A percentile compares a stretch with the other conserved stretches of the same genome.
Evolutionary conservation across 2,329 filamentous ascomycete genomes (phyloP).

Genomic region (Ilyonectria robusta): DNA sequence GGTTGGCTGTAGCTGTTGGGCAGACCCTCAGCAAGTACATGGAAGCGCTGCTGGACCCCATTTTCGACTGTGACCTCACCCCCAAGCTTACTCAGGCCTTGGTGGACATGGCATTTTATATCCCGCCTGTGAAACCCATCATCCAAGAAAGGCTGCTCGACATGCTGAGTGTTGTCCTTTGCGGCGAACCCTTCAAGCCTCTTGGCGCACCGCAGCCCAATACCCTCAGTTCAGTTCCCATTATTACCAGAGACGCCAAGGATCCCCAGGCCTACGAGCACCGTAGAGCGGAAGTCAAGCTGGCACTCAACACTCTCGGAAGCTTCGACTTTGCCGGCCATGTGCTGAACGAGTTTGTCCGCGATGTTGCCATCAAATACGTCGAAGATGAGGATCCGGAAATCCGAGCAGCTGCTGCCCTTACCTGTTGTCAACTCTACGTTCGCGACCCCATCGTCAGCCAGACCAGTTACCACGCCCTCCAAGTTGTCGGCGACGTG

Average conservation of each 20-base stretch:
- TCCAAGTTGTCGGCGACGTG: constrained; percentile 97
- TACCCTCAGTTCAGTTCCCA: constrained; percentile 83
- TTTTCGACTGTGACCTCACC: constrained; percentile 96
- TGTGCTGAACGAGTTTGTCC: constrained; percentile 97
- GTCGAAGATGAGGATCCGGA: constrained; percentile 96
- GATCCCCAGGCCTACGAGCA: constrained; percentile 86
- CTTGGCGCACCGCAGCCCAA: constrained; percentile 90
- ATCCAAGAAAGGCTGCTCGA: constrained; percentile 96
- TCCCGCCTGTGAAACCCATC: constrained; percentile 90
- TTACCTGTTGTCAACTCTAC: constrained; percentile 98
- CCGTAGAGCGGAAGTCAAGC: constrained; percentile 87
- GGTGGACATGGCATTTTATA: constrained; percentile 99
- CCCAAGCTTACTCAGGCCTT: constrained; percentile 94
- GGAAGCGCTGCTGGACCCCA: constrained; percentile 93
- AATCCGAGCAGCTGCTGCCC: constrained; percentile 91
- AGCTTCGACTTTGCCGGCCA: constrained; percentile 97
- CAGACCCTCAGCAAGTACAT: constrained; percentile 99
- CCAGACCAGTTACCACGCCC: constrained; percentile 96
- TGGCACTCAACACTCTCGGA: constrained; percentile 95
- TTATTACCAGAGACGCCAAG: constrained; percentile 89
- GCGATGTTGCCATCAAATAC: constrained; percentile 97
- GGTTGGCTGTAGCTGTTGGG: constrained; percentile 93
- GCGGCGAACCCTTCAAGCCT: constrained; percentile 91
- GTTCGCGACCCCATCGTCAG: constrained; percentile 97
- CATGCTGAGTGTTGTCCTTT: constrained; percentile 94